Evolutionary conservation across 83 land plant species (phyloP).

Genomic region (Larix sibirica): DNA sequence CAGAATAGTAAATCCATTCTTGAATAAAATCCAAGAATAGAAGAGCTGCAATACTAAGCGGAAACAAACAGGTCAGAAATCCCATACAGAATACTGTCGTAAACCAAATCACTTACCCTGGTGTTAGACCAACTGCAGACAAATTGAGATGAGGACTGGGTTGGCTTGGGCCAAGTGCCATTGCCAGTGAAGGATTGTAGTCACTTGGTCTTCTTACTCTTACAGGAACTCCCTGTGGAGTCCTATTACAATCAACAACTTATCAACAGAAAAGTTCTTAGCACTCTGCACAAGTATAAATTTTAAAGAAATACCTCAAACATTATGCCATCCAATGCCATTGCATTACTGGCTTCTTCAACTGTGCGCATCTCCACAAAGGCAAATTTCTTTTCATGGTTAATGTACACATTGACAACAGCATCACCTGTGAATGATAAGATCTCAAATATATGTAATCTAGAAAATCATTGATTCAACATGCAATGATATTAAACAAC

Average conservation of each 20-base stretch:
- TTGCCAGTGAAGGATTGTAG: constrained; percentile 92
- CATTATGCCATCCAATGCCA: constrained; percentile 91
- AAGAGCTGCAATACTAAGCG: too few species aligned
- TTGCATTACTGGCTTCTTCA: constrained; percentile 97
- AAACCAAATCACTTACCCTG: neutral
- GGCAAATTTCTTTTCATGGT: constrained; percentile 98
- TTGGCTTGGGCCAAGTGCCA: constrained; percentile 94
- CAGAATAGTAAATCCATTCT: too few species aligned
- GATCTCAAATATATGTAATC: neutral
- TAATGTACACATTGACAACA: constrained; percentile 95
- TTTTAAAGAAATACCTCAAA: constrained; percentile 68
- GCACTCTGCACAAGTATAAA: neutral
- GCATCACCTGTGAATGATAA: constrained; percentile 70
- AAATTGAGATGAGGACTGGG: constrained; percentile 86
- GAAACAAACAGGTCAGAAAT: too few species aligned
- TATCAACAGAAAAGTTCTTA: neutral
- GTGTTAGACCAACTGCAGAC: constrained; percentile 86
- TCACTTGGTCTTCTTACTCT: constrained; percentile 93
- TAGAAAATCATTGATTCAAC: neutral
- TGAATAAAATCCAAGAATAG: too few species aligned
- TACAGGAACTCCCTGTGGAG: constrained; percentile 77
- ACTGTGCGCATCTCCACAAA: constrained; percentile 98
- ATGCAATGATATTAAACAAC: neutral
- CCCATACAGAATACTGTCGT: too few species aligned
- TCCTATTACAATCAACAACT: neutral